Evolutionary conservation across 2,329 filamentous ascomycete genomes (phyloP).

Genomic region (Exophiala oligosperma): DNA sequence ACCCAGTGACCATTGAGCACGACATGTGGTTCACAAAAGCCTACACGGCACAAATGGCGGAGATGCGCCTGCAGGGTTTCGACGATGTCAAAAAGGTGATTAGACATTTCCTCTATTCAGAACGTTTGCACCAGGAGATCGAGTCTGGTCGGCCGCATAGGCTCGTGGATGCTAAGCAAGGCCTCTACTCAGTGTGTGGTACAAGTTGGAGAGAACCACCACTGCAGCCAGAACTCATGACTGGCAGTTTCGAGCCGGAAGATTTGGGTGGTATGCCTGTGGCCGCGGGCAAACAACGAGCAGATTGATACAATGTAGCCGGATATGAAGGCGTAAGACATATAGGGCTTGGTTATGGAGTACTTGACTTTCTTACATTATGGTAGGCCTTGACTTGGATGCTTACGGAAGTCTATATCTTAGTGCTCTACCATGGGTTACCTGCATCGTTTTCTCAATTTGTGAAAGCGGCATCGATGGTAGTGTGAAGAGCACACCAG

Average conservation of each 20-base stretch:
- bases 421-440: slow-evolving; percentile 2
- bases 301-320: slow-evolving; percentile 2
- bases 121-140: slow-evolving; percentile 23
- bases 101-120: slow-evolving; percentile 25
- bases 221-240: slow-evolving; percentile 6
- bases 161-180: slow-evolving; percentile 20
- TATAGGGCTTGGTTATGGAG: not conserved
- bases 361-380: not conserved
- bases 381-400: not conserved
- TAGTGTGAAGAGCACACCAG: not conserved
- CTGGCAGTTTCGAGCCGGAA: slow-evolving; percentile 5
- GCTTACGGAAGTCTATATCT: not conserved
- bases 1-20: slow-evolving; percentile 11
- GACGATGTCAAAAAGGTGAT: slow-evolving; percentile 23
- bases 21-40: slow-evolving; percentile 20
- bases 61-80: slow-evolving; percentile 13
- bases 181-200: slow-evolving; percentile 25
- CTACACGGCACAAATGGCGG: slow-evolving; percentile 7
- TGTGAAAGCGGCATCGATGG: not conserved
- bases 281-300: slow-evolving; percentile 14
- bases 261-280: not conserved
- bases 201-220: slow-evolving; percentile 28
- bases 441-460: slow-evolving; percentile 6
- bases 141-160: slow-evolving; percentile 16
- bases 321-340: not conserved